phyloP scores from a whole-genome alignment of 495 filamentous ascomycete genomes.

The Lasiosphaeria hispida region DNA sequence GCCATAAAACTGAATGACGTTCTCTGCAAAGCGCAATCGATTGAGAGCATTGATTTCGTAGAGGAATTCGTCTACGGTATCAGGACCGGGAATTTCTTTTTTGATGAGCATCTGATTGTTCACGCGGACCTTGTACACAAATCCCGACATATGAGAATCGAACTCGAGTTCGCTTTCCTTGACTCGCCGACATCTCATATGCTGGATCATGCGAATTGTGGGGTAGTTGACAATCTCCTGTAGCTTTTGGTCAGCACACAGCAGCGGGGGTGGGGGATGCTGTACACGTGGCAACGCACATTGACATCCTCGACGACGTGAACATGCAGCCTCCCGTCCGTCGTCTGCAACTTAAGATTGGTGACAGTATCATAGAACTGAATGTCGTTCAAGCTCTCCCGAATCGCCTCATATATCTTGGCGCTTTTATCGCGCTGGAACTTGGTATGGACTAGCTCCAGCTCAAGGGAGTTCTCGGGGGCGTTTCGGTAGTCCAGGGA shows the following conservation, averaged over 20 bases:
- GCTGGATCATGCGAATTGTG: slow-evolving; percentile 67
- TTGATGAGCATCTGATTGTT: slow-evolving; percentile 76
- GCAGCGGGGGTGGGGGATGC: background rate
- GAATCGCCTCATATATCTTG: slow-evolving; percentile 94
- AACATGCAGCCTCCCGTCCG: slow-evolving; percentile 85
- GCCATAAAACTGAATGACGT: slow-evolving; percentile 85
- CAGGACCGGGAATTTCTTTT: slow-evolving; percentile 96
- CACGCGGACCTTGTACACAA: slow-evolving; percentile 89
- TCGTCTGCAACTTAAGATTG: slow-evolving; percentile 91
- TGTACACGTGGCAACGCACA: slow-evolving; percentile 31
- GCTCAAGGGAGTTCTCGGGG: slow-evolving; percentile 77
- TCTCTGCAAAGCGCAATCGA: slow-evolving; percentile 65
- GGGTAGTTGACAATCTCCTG: slow-evolving; percentile 89
- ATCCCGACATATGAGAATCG: slow-evolving; percentile 89
- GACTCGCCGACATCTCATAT: slow-evolving; percentile 66
- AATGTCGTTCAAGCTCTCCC: slow-evolving; percentile 84
- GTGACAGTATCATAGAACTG: slow-evolving; percentile 95
- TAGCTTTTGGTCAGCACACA: slow-evolving; percentile 9
- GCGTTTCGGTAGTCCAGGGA: slow-evolving; percentile 91
- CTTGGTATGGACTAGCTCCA: slow-evolving; percentile 69
- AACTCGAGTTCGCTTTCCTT: slow-evolving; percentile 76
- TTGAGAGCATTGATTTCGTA: slow-evolving; percentile 97
- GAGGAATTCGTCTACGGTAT: slow-evolving; percentile 93
- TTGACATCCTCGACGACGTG: slow-evolving; percentile 98
- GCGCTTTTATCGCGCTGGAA: slow-evolving; percentile 92